A percentile compares a stretch with the other conserved stretches of the same genome.
Evolutionary conservation across 2,329 filamentous ascomycete species (phyloP).

Genomic region (Myriosclerotinia scirpicola): DNA sequence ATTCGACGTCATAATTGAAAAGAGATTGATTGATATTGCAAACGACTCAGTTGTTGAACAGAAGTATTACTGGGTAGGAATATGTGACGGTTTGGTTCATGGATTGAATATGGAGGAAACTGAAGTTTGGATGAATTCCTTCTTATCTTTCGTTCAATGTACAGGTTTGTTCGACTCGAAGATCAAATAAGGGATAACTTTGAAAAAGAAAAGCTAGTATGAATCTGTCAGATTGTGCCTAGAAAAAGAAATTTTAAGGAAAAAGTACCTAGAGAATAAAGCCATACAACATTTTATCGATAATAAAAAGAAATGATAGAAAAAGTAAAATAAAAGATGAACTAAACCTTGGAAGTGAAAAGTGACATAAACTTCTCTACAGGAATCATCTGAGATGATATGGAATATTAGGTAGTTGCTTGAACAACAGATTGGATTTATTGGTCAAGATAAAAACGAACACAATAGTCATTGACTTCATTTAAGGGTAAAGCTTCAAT

Average conservation of each 20-base stretch:
- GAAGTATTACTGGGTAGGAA: neutral
- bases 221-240: no score
- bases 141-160: neutral
- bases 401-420: neutral
- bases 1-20: constrained; percentile 1
- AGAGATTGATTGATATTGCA: neutral
- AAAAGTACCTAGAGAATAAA: no score
- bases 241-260: no score
- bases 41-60: neutral
- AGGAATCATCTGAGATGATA: no score
- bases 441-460: neutral
- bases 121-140: neutral
- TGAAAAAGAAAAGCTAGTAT: no score
- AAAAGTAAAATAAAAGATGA: no score
- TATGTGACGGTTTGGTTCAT: neutral
- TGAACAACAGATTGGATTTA: neutral
- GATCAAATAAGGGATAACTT: no score
- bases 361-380: no score
- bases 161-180: no score
- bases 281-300: no score
- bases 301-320: no score
- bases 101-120: neutral
- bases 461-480: neutral
- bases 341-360: no score
- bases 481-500: neutral